Percentiles rank a stretch among this genome's conserved stretches.
phyloP scores from a whole-genome alignment of 768 basidiomycete species.

The Trametopsis cervina region DNA sequence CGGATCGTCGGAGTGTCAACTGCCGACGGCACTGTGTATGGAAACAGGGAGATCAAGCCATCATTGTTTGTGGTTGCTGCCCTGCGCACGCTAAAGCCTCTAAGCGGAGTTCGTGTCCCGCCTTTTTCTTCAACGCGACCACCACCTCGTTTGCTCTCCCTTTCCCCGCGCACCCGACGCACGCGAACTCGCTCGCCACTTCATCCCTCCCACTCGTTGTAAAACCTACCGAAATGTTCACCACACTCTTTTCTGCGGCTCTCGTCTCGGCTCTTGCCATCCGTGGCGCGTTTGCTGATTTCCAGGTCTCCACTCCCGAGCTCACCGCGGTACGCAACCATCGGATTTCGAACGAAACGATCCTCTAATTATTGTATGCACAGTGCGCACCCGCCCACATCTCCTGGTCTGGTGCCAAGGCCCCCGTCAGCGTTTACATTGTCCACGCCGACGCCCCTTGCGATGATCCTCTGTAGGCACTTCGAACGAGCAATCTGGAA shows the following conservation, averaged over 20 bases:
- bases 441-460: constrained; percentile 50
- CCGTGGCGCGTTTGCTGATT: constrained; percentile 44
- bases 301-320: constrained; percentile 44
- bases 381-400: constrained; percentile 50
- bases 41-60: too few relatives aligned
- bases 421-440: constrained; percentile 54
- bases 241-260: constrained; percentile 69
- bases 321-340: constrained; percentile 42
- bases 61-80: too few relatives aligned
- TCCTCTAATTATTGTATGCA: constrained; percentile 3
- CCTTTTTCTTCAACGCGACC: constrained; percentile 11
- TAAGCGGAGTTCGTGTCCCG: too few relatives aligned
- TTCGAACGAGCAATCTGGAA: neutral
- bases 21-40: too few relatives aligned
- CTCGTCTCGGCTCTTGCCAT: constrained; percentile 56
- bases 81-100: too few relatives aligned
- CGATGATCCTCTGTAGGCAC: constrained; percentile 48
- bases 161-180: constrained; percentile 22
- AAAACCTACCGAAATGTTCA: constrained; percentile 49
- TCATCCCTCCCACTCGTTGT: constrained; percentile 18
- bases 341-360: neutral
- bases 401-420: constrained; percentile 40
- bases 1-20: too few relatives aligned
- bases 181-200: constrained; percentile 23
- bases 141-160: constrained; percentile 9